Base-by-base conservation (phyloP, 2,329 filamentous ascomycete species). In the Lithohypha guttulata region DNA sequence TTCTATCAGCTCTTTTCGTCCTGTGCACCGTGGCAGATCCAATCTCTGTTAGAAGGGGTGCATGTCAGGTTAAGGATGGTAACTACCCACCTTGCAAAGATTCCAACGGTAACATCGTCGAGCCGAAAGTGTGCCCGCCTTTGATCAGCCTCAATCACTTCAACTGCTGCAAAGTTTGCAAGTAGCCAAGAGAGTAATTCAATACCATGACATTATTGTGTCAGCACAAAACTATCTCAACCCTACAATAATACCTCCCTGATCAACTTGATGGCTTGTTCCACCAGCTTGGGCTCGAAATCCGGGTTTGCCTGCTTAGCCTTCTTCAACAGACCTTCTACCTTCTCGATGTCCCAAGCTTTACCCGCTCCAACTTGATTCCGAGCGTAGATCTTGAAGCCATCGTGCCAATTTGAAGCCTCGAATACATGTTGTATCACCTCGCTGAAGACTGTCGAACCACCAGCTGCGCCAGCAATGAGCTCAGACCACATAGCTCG, bases 381-480 rank as follows among this genome's bases (percentile, higher is more conserved):
- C 18, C 18, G 23, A 6, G 45, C 49, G 31, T 48, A 51, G 23
- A 49, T 47, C 32, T 45, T 43, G 34, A 51, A 51, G 2, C 42
- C 49, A 27, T 45, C 46, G n/a, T 49, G 20, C 37, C 37, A 40
- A 3, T 25, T 25, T 9, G 41, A 9, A 18, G 49, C 47, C 4
- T 34, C 42, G 15, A 50, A 50, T 2, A 44, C 45, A 11, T 35
- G 34, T 4, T 47, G 49, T 17, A 50, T 47, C n/a, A 50, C 44
- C 19, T 50, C 47, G 19, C 45, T 44, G 34, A 51, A 51, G 27
- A 50, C 41, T 27, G 47, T 47, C 39, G 41, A 47, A 17, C 44
- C 49, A 32, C 49, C 49, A 8, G 49, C 49, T 10, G 49, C 49
- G 19, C 49, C 49, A 14, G 49, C 36, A 31, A 51, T 51, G 30